Evolutionary conservation across 2,329 filamentous ascomycete species (phyloP), one percentile per base, ranked within the genome.

Genomic region (Phialophora verrucosa): DNA sequence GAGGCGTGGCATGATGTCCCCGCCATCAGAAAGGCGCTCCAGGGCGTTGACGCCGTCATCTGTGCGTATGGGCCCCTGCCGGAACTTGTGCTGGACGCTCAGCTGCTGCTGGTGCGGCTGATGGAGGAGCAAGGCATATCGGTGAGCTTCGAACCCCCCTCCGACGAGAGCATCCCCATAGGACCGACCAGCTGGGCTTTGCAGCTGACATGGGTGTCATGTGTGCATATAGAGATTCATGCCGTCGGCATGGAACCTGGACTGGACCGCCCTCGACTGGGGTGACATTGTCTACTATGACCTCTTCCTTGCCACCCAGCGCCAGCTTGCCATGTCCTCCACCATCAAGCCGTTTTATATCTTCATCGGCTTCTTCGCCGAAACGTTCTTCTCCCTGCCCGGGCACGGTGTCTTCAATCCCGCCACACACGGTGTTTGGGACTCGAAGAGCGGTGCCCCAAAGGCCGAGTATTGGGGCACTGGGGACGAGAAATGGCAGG

Each of bases 81-180:
- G 10, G 57, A 59, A 32, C 44, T 59, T 6, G 57, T 50, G n/a
- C 20, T 59, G 57, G 57, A 59, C 25, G 57, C 25, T 6, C 57
- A 59, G 23, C 27, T 59, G 57, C 44, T 59, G 17, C 44, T 59
- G 4, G 57, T 59, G 27, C 27, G 57, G 7, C 23, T 59, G 57
- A 59, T 59, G 42, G 57, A 59, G n/a, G 57, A 59, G 42, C 42
- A 59, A 35, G 57, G 57, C n/a, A 59, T 59, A 35, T 49, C 44
- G n/a, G 42, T 59, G 31, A 50, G 14, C 25, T 55, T 32, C 10
- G 27, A 12, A 12, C 11, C n/a, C 1, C 14, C 31, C 6, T 25
- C 20, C 3, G 17, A 17, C 32, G 54, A 35, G 31, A 32, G 8
- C 31, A 25, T 1, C 2, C 31, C 31, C 2, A 1, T 1, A 32